Base-by-base conservation (phyloP, 768 basidiomycete species). In the Kwoniella dejecticola region DNA sequence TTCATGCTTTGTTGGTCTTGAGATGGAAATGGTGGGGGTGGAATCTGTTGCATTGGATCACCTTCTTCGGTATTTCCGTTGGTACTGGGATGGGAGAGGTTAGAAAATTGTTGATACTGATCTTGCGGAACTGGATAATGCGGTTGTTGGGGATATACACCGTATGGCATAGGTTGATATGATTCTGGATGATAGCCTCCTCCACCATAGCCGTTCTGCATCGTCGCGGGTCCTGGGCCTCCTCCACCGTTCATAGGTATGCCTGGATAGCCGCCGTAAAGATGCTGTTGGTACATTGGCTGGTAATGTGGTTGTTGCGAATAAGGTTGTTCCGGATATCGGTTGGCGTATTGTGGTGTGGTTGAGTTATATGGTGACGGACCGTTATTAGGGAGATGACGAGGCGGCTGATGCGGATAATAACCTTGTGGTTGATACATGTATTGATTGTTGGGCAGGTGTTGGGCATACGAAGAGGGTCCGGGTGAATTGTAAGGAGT, bases 221-320 rank as follows among this genome's bases (percentile, higher is more conserved):
- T 69, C 12, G 70, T 71, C 42, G 59, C 64, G 19, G 72, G 72
- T 42, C 73, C 73, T 17, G 72, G 72, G 21, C 63, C 73, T 27
- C 73, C 73, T 19, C 41, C 57, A 24, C 58, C 58, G 21, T 44
- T 30, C 46, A 55, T 48, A 19, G 41, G 60, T 59, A 72, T 67
- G 23, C 63, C 64, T 36, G 66, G 59, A 56, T 68, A 68, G 23
- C 29, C n/a, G 17, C 49, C 47, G 29, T 57, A 62, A 11, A 36
- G 40, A 26, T 44, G 52, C 29, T 49, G 62, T 15, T 58, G 50
- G 30, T 63, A 62, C 17, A 61, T 23, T 6, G 56, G 45, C 10
- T 42, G 27, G 47, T 67, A 67, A 13, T 62, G 50, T 10, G 58
- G 58, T 47, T 58, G 46, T 42, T 52, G 56, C 46, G 57, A 44